Conservation (phyloP, 371 early-diverging fungal species). For the Coemansia sp. region DNA sequence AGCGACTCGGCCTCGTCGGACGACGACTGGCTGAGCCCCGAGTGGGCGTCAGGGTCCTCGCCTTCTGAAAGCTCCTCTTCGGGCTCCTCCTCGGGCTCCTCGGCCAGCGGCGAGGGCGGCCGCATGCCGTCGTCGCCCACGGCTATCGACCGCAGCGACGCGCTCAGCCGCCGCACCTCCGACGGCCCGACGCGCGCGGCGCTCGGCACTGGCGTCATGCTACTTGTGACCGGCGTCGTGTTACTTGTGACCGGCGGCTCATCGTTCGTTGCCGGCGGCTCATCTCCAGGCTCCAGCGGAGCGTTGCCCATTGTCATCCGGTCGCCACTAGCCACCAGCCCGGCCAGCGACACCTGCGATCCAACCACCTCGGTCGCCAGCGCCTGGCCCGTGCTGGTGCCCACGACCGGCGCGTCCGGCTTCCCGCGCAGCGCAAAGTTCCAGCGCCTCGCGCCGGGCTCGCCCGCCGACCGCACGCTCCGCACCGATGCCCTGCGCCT, state of each 20-base stretch:
- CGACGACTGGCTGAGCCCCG: not conserved
- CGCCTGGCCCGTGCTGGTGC: slow-evolving; percentile 13
- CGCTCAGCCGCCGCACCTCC: slow-evolving; percentile 44
- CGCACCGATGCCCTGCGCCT: not conserved
- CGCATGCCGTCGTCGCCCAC: slow-evolving; percentile 10
- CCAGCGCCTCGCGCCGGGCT: slow-evolving; percentile 7
- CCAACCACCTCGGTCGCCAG: not conserved
- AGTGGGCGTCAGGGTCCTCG: not conserved
- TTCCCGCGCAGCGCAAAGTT: slow-evolving; percentile 13
- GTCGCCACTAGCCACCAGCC: not conserved
- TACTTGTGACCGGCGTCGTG: not conserved
- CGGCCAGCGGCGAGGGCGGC: slow-evolving; percentile 2
- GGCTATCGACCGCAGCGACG: slow-evolving; percentile 41
- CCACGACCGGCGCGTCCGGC: slow-evolving; percentile 23
- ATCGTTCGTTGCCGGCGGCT: not conserved
- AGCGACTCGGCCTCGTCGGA: slow-evolving; percentile 42
- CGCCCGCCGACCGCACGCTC: not conserved
- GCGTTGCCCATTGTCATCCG: too few relatives aligned
- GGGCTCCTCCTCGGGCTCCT: not conserved
- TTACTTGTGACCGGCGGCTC: not conserved
- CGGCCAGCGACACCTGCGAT: not conserved
- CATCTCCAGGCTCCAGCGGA: not conserved
- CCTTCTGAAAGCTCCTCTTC: not conserved
- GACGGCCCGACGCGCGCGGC: slow-evolving; percentile 21
- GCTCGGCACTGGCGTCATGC: too few relatives aligned